Percentiles rank a stretch among this genome's conserved stretches.
phyloP scores from a whole-genome alignment of 805 yeast species.

The Candida easanensis region DNA sequence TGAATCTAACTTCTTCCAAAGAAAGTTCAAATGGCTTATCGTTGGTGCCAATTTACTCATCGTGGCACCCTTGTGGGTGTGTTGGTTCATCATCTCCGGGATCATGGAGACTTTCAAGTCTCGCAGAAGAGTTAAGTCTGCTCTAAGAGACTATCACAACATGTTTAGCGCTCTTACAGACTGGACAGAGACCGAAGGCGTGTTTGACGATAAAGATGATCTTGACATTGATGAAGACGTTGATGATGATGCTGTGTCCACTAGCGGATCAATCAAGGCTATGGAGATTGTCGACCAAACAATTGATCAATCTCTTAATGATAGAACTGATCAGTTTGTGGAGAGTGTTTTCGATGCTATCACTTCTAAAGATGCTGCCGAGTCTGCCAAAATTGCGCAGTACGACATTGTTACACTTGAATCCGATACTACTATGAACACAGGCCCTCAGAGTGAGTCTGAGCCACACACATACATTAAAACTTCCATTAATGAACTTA shows the following conservation, averaged over 20 bases:
- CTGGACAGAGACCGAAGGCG: conserved; percentile 10
- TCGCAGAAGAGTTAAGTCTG: conserved; percentile 33
- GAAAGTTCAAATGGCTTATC: conserved; percentile 47
- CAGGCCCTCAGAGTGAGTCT: not conserved
- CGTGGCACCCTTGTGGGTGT: conserved; percentile 60
- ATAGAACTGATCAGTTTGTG: conserved; percentile 61
- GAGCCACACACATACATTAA: conserved; percentile 1
- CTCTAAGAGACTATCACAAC: conserved; percentile 27
- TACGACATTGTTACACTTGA: conserved; percentile 14
- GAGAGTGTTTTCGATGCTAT: conserved; percentile 63
- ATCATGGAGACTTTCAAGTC: conserved; percentile 40
- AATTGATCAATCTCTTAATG: conserved; percentile 46
- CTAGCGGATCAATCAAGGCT: conserved; percentile 13
- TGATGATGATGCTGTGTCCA: conserved; percentile 13
- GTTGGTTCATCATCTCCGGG: conserved; percentile 51
- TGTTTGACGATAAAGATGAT: conserved; percentile 3
- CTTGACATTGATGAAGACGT: not conserved
- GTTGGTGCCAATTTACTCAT: conserved; percentile 45
- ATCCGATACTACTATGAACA: not conserved
- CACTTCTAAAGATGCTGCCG: conserved; percentile 33
- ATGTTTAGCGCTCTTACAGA: conserved; percentile 23
- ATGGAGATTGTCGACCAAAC: conserved; percentile 25
- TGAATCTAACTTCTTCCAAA: conserved; percentile 30
- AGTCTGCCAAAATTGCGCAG: conserved; percentile 21
- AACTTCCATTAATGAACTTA: not conserved